phyloP scores from a whole-genome alignment of 1,284 basidiomycete species.

The Irpex sp. region DNA sequence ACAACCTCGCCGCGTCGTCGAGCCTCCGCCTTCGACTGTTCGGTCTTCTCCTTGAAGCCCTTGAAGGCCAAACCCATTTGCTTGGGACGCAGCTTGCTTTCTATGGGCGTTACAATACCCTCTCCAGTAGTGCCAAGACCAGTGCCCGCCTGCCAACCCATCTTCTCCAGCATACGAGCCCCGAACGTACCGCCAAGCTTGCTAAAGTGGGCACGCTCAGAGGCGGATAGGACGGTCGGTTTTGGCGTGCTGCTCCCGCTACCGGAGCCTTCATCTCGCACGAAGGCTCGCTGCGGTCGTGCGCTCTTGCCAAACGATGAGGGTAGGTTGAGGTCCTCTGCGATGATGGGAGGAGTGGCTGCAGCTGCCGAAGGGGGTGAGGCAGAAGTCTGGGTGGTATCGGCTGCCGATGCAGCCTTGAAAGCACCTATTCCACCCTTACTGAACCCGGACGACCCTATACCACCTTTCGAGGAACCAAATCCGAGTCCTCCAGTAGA shows the following conservation, averaged over 20 bases:
- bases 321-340: conserved; percentile 29
- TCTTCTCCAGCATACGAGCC: conserved; percentile 85
- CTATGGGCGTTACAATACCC: conserved; percentile 86
- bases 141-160: conserved; percentile 86
- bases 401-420: conserved; percentile 16
- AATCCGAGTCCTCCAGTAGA: not conserved
- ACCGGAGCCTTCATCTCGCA: conserved; percentile 37
- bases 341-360: conserved; percentile 24
- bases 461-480: not conserved
- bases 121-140: conserved; percentile 78
- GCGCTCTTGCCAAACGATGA: conserved; percentile 37
- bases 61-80: conserved; percentile 83
- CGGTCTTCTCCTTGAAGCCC: conserved; percentile 84
- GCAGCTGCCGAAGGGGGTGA: conserved; percentile 21
- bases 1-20: conserved; percentile 65
- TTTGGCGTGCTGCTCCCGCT: conserved; percentile 37
- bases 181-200: conserved; percentile 76
- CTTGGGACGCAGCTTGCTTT: conserved; percentile 78
- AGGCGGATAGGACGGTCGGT: conserved; percentile 49
- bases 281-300: conserved; percentile 47
- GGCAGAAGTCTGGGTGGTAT: not conserved
- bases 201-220: conserved; percentile 74
- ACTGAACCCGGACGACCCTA: conserved; percentile 23
- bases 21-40: conserved; percentile 83
- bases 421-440: conserved; percentile 45